Percentiles rank a stretch among this genome's conserved stretches.
phyloP scores from a whole-genome alignment of 257 asterid genomes.

The Nicotiana paniculata region DNA sequence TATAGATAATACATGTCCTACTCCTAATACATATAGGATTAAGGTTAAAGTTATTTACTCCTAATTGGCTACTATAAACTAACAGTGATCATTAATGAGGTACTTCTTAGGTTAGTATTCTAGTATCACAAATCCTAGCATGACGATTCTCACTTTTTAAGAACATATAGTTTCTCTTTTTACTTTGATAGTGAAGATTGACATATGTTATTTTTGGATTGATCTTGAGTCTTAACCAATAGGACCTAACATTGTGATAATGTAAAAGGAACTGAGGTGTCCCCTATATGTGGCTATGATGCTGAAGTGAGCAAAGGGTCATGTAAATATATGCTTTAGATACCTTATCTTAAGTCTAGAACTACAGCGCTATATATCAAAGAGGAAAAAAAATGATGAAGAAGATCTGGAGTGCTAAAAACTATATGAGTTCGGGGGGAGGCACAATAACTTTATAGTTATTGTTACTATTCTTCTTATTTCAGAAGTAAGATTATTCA shows the following conservation, averaged over 20 bases:
- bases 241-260: background rate
- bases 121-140: background rate
- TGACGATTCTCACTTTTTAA: background rate
- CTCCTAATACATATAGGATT: no score
- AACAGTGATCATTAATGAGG: background rate
- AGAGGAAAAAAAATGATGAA: background rate
- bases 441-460: background rate
- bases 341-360: background rate
- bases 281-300: background rate
- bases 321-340: background rate
- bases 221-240: background rate
- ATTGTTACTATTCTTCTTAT: background rate
- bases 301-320: background rate
- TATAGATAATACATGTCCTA: no score
- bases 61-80: no score
- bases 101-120: background rate
- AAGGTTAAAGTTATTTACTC: no score
- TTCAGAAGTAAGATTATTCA: background rate
- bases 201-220: background rate
- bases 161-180: background rate
- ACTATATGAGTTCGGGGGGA: background rate
- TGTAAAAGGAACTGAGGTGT: background rate
- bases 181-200: background rate
- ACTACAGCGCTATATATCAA: background rate
- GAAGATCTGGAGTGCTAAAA: background rate